Conservation (phyloP, 768 basidiomycete species). For the Filobasidium floriforme region DNA sequence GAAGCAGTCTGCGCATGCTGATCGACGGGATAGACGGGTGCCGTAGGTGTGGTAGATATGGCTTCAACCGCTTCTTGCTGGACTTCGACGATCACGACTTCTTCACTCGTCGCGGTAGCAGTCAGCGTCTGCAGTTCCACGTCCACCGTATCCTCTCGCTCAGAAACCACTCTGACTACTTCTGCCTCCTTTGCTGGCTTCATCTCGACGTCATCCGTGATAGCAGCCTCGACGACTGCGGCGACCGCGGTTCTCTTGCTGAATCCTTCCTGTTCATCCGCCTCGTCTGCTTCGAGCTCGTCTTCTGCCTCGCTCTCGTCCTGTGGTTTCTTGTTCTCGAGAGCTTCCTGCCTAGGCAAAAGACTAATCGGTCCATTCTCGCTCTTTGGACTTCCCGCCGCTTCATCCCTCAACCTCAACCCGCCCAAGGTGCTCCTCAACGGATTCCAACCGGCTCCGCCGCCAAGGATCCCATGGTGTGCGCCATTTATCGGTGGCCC, state of each 20-base stretch:
- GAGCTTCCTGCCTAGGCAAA: background rate
- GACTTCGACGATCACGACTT: too few relatives aligned
- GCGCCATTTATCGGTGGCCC: background rate
- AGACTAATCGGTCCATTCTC: background rate
- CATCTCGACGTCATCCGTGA: background rate
- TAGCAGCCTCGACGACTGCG: background rate
- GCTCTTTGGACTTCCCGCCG: background rate
- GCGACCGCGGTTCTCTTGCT: background rate
- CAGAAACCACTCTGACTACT: too few relatives aligned
- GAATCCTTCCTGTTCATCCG: slow-evolving; percentile 10
- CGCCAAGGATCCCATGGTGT: background rate
- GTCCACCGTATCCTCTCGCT: too few relatives aligned
- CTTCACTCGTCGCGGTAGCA: too few relatives aligned
- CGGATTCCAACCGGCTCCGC: slow-evolving; percentile 8
- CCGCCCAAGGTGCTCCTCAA: slow-evolving; percentile 8
- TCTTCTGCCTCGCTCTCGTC: background rate
- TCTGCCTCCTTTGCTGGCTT: background rate
- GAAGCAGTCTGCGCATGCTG: background rate
- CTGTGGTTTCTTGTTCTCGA: background rate
- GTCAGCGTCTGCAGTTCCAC: too few relatives aligned
- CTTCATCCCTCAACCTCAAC: background rate
- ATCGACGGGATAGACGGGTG: background rate
- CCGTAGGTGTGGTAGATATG: background rate
- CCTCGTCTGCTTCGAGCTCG: background rate
- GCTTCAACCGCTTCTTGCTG: too few relatives aligned